Base-by-base conservation (phyloP, 768 basidiomycete genomes). In the Candolleomyces efflorescens region DNA sequence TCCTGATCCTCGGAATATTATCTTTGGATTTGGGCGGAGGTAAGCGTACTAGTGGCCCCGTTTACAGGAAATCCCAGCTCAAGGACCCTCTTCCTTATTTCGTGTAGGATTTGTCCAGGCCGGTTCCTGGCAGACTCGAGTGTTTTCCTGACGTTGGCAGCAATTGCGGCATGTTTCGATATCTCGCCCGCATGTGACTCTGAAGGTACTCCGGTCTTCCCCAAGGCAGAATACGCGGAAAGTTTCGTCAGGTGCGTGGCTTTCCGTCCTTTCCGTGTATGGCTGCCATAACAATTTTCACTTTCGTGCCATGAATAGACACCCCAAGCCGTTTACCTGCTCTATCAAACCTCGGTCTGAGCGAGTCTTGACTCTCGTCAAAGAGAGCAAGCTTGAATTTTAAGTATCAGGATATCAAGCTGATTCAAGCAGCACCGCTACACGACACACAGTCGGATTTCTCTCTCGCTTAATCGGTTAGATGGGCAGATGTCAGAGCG, bases 21-120 rank as follows among this genome's bases (percentile, higher is more conserved):
- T 82, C 18, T 85, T 84, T 62, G 83, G 83, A 7, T 85, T 85
- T 67, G 83, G 83, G 27, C 73, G 83, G 55, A 71, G 81, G 80
- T 80, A 57, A 67, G 70, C 54, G 11, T 2, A 1, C 11, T 5
- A 5, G 11, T 32, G 5, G 32, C 11, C 32, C 32, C 7, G 6
- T 32, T 11, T 7, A 7, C 32, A 5, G 11, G 11, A 32, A 11
- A 32, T 5, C 32, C 32, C 11, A 5, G 5, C 32, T 32, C 11
- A 32, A 32, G 32, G 7, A 11, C 32, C 51, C 39, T 55, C 27
- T 47, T 50, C 46, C 59, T 32, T 5, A 11, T 5, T 32, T 32
- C 11, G 32, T 32, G 11, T 32, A 81, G 81, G 56, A 72, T 78
- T 55, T 86, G 84, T 61, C 82, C 83, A 5, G 83, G 84, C 10